phyloP scores from a whole-genome alignment of 164 flowering plant genomes.

The Litsea cubeba region DNA sequence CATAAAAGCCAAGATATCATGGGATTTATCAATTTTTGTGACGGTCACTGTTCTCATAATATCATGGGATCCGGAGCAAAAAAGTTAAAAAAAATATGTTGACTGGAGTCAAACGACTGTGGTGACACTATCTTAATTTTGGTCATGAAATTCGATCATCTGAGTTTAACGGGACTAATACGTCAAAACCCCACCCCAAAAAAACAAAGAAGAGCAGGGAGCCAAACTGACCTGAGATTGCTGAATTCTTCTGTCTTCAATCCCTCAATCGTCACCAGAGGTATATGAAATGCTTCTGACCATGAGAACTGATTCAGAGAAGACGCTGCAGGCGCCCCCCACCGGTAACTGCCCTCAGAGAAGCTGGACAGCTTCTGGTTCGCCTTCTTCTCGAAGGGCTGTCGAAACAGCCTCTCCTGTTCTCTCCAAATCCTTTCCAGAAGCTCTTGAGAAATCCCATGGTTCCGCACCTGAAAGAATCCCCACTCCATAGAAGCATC shows the following conservation, averaged over 20 bases:
- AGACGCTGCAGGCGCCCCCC: conserved; percentile 78
- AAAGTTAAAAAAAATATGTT: no score
- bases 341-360: conserved; percentile 61
- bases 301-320: conserved; percentile 60
- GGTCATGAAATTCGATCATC: no score
- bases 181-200: no score
- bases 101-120: no score
- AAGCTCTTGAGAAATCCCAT: conserved; percentile 53
- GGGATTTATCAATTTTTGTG: no score
- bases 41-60: no score
- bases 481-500: conserved; percentile 82
- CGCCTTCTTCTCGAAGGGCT: conserved; percentile 53
- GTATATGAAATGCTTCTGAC: conserved; percentile 94
- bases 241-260: conserved; percentile 14
- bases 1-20: no score
- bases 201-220: background rate
- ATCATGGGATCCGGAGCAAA: no score
- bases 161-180: no score
- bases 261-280: conserved; percentile 31
- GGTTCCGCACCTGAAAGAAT: conserved; percentile 74
- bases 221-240: conserved; percentile 44
- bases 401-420: conserved; percentile 52
- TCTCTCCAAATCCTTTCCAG: conserved; percentile 50
- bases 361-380: conserved; percentile 30
- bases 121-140: no score